Percentiles rank a stretch among this genome's conserved stretches.
Conservation (phyloP, 108 stramenopile genomes). For the Skeletonema costatum region DNA sequence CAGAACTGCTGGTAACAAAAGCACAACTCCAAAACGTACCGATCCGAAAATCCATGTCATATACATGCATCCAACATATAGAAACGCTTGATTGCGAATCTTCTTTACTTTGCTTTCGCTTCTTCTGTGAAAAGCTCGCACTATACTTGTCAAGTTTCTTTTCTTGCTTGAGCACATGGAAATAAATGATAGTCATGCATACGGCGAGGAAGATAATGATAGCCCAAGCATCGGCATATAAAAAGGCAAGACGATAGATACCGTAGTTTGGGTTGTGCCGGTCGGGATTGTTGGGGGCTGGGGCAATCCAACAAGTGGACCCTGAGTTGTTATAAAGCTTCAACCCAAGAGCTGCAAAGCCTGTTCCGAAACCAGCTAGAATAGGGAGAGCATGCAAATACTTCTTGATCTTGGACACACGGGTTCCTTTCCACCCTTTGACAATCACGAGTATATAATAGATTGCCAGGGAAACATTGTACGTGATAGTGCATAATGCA, state of each 20-base stretch:
- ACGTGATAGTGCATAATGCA: conserved; percentile 5
- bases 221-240: neutral
- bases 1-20: too few relatives aligned
- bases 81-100: too few relatives aligned
- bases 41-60: conserved; percentile 15
- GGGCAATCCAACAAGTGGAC: neutral
- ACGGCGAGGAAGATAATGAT: too few relatives aligned
- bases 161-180: too few relatives aligned
- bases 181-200: too few relatives aligned
- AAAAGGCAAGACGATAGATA: conserved; percentile 5
- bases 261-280: neutral
- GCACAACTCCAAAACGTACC: neutral
- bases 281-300: neutral
- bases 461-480: conserved; percentile 25
- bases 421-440: conserved; percentile 17
- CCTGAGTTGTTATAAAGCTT: neutral
- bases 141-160: too few relatives aligned
- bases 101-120: too few relatives aligned
- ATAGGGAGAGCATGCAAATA: neutral
- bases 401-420: conserved; percentile 1
- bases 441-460: conserved; percentile 25
- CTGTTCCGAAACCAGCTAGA: conserved; percentile 2
- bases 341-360: conserved; percentile 3
- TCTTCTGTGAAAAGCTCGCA: too few relatives aligned
- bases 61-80: neutral